Evolutionary conservation across 139 green algal genomes (phyloP).

Genomic region (Monoraphidium neglectum): DNA sequence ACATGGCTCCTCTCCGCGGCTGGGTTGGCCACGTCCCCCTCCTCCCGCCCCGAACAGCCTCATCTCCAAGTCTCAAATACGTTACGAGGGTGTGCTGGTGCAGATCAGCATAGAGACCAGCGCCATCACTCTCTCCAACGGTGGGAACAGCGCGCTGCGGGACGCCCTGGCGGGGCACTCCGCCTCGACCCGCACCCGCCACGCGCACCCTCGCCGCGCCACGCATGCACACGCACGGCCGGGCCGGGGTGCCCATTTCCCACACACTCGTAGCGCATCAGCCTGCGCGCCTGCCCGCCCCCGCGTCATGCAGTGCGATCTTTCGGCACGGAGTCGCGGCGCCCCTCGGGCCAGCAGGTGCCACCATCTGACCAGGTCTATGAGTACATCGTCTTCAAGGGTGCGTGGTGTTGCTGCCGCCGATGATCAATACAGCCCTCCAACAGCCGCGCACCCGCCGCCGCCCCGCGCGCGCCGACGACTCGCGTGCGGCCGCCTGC

Average conservation of each 20-base stretch:
- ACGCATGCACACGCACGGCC: not conserved
- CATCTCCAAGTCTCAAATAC: constrained; percentile 84
- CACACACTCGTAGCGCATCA: not conserved
- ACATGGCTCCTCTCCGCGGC: too few species aligned
- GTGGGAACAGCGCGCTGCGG: constrained; percentile 35
- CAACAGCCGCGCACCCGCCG: too few species aligned
- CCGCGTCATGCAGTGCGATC: constrained; percentile 71
- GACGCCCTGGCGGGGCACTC: not conserved
- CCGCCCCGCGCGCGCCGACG: too few species aligned
- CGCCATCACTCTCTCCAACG: constrained; percentile 85
- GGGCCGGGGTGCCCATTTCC: constrained; percentile 14
- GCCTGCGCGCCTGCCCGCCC: not conserved
- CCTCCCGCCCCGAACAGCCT: constrained; percentile 83
- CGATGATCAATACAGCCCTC: too few species aligned
- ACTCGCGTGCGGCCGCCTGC: too few species aligned
- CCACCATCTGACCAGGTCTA: constrained; percentile 83
- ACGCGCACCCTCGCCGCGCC: too few species aligned
- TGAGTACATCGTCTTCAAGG: constrained; percentile 94
- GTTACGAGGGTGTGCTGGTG: constrained; percentile 91
- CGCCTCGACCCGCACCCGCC: too few species aligned
- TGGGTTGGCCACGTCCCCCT: too few species aligned
- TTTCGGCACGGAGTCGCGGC: constrained; percentile 92
- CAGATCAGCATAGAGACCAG: constrained; percentile 89
- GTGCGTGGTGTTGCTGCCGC: too few species aligned
- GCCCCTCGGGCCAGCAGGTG: constrained; percentile 73